Evolutionary conservation across 2,329 filamentous ascomycete species (phyloP).

Genomic region (Escovopsis weberi): DNA sequence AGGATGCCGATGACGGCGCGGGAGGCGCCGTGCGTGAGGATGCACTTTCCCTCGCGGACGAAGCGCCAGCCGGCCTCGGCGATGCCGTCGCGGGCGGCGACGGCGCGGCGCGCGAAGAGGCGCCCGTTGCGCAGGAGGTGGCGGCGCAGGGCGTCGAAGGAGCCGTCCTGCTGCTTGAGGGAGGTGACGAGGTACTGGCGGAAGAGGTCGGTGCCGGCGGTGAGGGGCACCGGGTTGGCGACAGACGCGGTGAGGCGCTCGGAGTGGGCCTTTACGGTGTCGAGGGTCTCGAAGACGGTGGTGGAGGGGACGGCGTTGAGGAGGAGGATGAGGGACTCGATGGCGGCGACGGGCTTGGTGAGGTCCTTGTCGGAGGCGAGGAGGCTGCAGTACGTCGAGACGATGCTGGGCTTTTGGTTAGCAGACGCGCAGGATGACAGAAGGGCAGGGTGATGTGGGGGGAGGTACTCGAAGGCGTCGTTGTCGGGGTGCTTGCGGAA

Average conservation of each 20-base stretch:
- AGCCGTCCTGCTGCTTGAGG: constrained; percentile 39
- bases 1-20: constrained; percentile 71
- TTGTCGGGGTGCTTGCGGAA: constrained; percentile 11
- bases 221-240: constrained; percentile 79
- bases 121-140: constrained; percentile 77
- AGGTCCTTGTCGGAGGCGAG: constrained; percentile 60
- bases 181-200: constrained; percentile 80
- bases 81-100: constrained; percentile 71
- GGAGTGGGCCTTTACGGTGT: constrained; percentile 66
- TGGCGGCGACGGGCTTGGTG: constrained; percentile 90
- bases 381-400: constrained; percentile 38
- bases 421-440: neutral
- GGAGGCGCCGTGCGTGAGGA: constrained; percentile 85
- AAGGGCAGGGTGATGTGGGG: neutral
- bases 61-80: constrained; percentile 66
- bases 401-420: constrained; percentile 27
- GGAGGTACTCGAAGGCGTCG: constrained; percentile 20
- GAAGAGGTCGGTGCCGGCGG: constrained; percentile 90
- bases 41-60: constrained; percentile 60
- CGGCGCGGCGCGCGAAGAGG: constrained; percentile 75
- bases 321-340: constrained; percentile 78
- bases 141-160: constrained; percentile 66
- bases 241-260: constrained; percentile 63
- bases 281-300: constrained; percentile 88
- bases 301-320: constrained; percentile 66